phyloP scores from a whole-genome alignment of 176 grass and related monocot species.

The Triticum monococcum region DNA sequence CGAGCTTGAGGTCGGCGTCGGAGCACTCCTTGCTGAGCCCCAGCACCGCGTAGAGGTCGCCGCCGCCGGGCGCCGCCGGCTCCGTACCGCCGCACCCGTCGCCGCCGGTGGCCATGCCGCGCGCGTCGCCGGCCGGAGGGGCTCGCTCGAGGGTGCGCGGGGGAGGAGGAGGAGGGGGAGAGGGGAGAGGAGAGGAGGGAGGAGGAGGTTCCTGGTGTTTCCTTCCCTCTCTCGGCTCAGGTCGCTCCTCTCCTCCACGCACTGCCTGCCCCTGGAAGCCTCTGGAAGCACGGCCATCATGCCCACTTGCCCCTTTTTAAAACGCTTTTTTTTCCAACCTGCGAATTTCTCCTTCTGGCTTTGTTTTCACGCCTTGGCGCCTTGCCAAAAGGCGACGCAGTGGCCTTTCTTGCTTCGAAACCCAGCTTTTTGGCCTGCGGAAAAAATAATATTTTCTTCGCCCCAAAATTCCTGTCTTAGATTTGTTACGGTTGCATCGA shows the following conservation, averaged over 20 bases:
- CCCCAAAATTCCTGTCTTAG: no score
- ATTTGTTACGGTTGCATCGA: background rate
- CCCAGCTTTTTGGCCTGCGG: background rate
- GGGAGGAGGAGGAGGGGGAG: constrained; percentile 1
- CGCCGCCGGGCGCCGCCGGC: background rate
- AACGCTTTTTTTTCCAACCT: background rate
- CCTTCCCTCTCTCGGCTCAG: background rate
- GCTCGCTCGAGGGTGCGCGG: background rate
- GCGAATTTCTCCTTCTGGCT: background rate
- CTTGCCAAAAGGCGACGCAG: background rate
- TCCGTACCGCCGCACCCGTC: constrained; percentile 28
- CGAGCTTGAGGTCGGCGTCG: constrained; percentile 66
- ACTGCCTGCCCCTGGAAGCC: constrained; percentile 47
- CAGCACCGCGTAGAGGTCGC: constrained; percentile 76
- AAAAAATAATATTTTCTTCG: no score
- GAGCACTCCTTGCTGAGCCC: constrained; percentile 90
- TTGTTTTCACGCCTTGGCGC: constrained; percentile 5
- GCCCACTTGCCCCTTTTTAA: constrained; percentile 39
- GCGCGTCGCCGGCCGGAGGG: background rate
- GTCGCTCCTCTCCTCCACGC: constrained; percentile 33
- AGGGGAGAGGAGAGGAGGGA: background rate
- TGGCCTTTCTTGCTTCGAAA: background rate
- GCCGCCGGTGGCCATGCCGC: constrained; percentile 47
- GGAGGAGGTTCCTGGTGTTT: background rate
- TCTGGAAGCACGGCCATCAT: constrained; percentile 68